Percentiles rank a stretch among this genome's conserved stretches.
Conservation (phyloP, 306 rosid species). For the Erythrophleum fordii region DNA sequence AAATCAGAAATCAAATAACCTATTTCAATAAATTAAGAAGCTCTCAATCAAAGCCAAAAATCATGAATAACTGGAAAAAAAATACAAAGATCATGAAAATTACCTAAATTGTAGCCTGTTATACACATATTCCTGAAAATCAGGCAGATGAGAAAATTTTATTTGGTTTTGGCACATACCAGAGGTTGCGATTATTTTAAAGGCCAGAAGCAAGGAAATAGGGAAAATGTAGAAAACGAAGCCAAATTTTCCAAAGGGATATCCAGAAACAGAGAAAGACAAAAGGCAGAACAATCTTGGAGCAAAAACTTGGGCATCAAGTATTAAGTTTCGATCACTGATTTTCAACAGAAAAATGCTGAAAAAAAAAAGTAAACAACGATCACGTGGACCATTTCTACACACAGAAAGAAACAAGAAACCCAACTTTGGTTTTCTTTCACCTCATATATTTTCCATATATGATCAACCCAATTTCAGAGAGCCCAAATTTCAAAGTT, state of each 20-base stretch:
- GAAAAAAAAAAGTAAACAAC: conserved; percentile 21
- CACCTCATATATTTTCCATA: not conserved
- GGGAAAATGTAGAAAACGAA: not conserved
- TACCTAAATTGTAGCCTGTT: conserved; percentile 95
- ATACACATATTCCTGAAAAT: conserved; percentile 94
- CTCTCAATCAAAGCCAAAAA: conserved; percentile 27
- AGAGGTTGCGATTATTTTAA: not conserved
- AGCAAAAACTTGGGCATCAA: too few species aligned
- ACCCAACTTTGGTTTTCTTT: not conserved
- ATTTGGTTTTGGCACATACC: not conserved
- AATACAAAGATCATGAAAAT: conserved; percentile 17
- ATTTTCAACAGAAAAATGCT: not conserved
- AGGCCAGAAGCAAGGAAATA: conserved; percentile 3
- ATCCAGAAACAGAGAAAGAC: not conserved
- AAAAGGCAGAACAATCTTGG: too few species aligned
- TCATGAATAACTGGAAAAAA: conserved; percentile 18
- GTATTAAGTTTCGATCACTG: conserved; percentile 20
- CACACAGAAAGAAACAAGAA: not conserved
- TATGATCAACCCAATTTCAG: not conserved
- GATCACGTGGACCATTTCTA: not conserved
- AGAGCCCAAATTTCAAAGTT: not conserved
- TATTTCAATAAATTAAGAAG: conserved; percentile 2
- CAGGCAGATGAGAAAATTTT: conserved; percentile 29
- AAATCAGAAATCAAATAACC: conserved; percentile 42
- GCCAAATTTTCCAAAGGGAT: conserved; percentile 16